Base-by-base conservation (phyloP, 1,284 basidiomycete species). In the Moesziomyces sp. region DNA sequence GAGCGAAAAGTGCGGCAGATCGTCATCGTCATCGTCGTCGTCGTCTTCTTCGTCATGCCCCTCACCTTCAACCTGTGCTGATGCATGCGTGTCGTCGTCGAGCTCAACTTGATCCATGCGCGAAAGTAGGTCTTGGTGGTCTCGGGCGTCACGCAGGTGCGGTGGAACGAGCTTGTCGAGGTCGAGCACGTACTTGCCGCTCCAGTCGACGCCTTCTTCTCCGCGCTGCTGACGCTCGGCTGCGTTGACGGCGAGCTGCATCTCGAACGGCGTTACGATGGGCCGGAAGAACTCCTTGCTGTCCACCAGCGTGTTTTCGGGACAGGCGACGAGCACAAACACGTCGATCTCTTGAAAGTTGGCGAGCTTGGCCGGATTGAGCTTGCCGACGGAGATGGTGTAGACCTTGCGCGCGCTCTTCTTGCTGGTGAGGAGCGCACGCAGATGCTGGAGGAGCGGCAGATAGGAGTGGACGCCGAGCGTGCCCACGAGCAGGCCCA, bases 261-360 rank as follows among this genome's bases (percentile, higher is more conserved):
- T 87, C 84, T 99, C 97, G 84, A 90, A 97, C 0, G 97, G 97
- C 1, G 96, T 98, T 24, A 99, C 88, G 54, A 99, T 96, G 0
- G 96, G 95, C 21, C 90, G 87, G 58, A 91, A 87, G 82, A 95
- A 99, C 24, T 97, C 95, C 90, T 74, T 76, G 0, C 91, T 88
- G 51, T 97, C 93, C 18, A 97, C 89, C 42, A 98, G 84, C 52
- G 92, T 93, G 77, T 96, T 96, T 83, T 99, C 96, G 0, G 91
- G 91, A 85, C 96, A 99, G 0, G 95, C 95, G 1, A 97, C 91
- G 60, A 98, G 88, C 6, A 99, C 91, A 79, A 95, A 99, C 79
- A 94, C 95, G 82, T 98, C 96, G 52, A 99, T 91, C 84, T 98
- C 95, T 78, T 93, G 89, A 84, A 98, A 98, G 83, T 99, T 99